Conservation (phyloP, 106 monocot genomes). For the Dendrobium huoshanense region DNA sequence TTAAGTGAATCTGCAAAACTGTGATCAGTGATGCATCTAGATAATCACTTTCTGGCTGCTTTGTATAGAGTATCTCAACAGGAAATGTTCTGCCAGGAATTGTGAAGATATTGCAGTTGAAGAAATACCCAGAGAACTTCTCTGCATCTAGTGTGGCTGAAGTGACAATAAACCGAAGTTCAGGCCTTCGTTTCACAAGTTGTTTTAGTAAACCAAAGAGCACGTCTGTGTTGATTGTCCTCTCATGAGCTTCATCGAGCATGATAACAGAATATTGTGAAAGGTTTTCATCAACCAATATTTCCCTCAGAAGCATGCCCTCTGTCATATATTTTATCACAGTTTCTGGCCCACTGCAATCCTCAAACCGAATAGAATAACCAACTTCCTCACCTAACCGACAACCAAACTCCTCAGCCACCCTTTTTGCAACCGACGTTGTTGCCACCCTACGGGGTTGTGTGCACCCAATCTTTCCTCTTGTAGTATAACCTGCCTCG, state of each 20-base stretch:
- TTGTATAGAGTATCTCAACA: constrained; percentile 89
- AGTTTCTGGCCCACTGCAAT: constrained; percentile 88
- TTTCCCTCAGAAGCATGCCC: constrained; percentile 91
- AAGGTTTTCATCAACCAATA: constrained; percentile 81
- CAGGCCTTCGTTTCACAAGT: constrained; percentile 66
- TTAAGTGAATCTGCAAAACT: constrained; percentile 87
- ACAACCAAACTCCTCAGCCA: constrained; percentile 95
- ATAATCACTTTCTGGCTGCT: constrained; percentile 90
- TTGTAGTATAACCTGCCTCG: constrained; percentile 86
- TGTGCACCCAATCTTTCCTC: constrained; percentile 89
- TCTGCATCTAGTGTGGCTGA: constrained; percentile 95
- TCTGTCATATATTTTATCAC: constrained; percentile 98
- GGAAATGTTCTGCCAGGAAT: constrained; percentile 95
- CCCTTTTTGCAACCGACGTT: constrained; percentile 95
- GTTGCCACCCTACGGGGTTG: constrained; percentile 93
- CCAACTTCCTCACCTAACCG: constrained; percentile 90
- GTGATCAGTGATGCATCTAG: constrained; percentile 91
- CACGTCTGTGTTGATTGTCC: constrained; percentile 87
- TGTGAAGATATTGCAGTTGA: constrained; percentile 87
- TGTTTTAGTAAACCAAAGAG: constrained; percentile 91
- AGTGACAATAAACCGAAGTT: constrained; percentile 81
- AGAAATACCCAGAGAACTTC: constrained; percentile 95
- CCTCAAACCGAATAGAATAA: constrained; percentile 95
- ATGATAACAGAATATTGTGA: constrained; percentile 92
- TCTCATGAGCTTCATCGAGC: constrained; percentile 98